These are phyloP conservation scores for Filosporella fistucella DNA, from an alignment of 495 filamentous ascomycete species.

Conservation along the genomic window DNA sequence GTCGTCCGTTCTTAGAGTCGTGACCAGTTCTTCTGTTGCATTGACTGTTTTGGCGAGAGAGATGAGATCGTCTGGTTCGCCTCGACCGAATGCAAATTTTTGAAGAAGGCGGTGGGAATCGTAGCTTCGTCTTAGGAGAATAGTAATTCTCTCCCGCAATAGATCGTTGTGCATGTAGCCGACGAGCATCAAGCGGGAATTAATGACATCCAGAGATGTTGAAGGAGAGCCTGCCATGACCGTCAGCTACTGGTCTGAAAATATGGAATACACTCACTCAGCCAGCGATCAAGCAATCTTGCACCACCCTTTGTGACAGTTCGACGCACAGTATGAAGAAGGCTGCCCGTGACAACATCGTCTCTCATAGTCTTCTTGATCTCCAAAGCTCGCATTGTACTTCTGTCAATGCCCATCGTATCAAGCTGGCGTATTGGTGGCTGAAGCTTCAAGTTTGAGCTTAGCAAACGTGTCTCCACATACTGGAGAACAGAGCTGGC, in stretches of 20 bases:
- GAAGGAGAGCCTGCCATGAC: constrained; percentile 65
- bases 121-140: constrained; percentile 69
- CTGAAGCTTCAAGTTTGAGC: constrained; percentile 77
- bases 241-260: too few relatives aligned
- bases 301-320: constrained; percentile 90
- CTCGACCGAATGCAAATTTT: constrained; percentile 85
- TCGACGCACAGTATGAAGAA: constrained; percentile 81
- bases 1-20: constrained; percentile 21
- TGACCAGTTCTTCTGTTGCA: constrained; percentile 66
- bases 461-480: constrained; percentile 71
- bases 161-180: constrained; percentile 57
- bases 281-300: constrained; percentile 72
- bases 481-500: constrained; percentile 78
- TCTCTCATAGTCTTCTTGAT: constrained; percentile 82
- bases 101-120: constrained; percentile 89
- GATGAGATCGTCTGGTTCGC: constrained; percentile 91
- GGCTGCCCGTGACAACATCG: constrained; percentile 66
- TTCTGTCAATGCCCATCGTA: constrained; percentile 87
- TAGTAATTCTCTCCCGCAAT: constrained; percentile 61
- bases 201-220: constrained; percentile 74
- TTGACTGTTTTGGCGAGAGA: constrained; percentile 76
- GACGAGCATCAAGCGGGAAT: constrained; percentile 77
- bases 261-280: constrained; percentile 50
- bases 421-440: constrained; percentile 73
- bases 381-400: constrained; percentile 83